These are phyloP conservation scores for Turnera subulata DNA, from an alignment of 345 rosid genomes.

Conservation along the genomic window DNA sequence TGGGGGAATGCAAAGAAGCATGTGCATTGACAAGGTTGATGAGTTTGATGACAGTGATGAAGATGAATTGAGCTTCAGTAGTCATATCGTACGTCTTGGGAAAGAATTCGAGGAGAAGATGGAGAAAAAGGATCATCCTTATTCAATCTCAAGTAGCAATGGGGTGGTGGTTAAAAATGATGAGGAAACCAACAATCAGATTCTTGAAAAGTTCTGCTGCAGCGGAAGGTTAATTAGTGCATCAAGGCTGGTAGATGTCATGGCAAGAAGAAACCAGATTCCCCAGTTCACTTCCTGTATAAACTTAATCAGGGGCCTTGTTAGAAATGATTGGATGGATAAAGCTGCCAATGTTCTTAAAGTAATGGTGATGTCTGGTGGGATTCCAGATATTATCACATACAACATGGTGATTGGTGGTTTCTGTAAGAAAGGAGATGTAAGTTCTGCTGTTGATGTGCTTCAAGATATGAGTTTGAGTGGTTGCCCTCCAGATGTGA, in stretches of 20 bases:
- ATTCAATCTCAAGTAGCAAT: constrained; percentile 25
- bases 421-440: constrained; percentile 56
- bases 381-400: constrained; percentile 69
- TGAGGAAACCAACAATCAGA: constrained; percentile 56
- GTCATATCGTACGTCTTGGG: constrained; percentile 13
- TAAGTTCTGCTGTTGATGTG: constrained; percentile 51
- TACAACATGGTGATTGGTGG: constrained; percentile 75
- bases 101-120: constrained; percentile 27
- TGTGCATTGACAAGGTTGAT: constrained; percentile 32
- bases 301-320: constrained; percentile 66
- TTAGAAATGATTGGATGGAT: constrained; percentile 45
- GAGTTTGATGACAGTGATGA: constrained; percentile 39
- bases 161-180: constrained; percentile 51
- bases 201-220: constrained; percentile 55
- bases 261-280: constrained; percentile 72
- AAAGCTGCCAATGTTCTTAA: constrained; percentile 55
- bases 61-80: constrained; percentile 38
- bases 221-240: constrained; percentile 53
- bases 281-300: constrained; percentile 68
- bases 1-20: constrained; percentile 32
- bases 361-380: constrained; percentile 83
- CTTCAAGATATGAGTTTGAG: constrained; percentile 72
- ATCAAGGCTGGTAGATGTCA: constrained; percentile 52
- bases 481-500: constrained; percentile 76
- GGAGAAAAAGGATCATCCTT: constrained; percentile 20